These are phyloP conservation scores for Cercophora scortea DNA, from an alignment of 495 filamentous ascomycete species.

Conservation along the genomic window DNA sequence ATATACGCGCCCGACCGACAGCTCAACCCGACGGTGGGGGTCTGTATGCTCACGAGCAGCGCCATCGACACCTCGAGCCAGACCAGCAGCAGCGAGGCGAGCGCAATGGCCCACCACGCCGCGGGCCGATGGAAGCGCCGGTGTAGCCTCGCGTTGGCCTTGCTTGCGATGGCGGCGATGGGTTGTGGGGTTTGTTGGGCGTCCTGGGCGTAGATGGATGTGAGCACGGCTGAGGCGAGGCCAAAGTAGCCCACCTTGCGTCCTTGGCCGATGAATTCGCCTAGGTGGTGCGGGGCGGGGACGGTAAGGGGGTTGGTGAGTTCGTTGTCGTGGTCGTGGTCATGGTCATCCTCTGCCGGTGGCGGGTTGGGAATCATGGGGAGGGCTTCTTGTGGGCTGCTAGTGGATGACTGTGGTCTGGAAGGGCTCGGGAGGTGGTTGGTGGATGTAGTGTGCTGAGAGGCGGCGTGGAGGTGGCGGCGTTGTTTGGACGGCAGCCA, in stretches of 20 bases:
- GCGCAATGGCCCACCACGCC: constrained; percentile 7
- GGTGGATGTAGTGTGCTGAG: too few relatives aligned
- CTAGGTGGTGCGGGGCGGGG: constrained; percentile 21
- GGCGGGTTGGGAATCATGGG: not conserved
- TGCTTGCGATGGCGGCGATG: too few relatives aligned
- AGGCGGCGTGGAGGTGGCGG: too few relatives aligned
- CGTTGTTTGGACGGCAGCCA: too few relatives aligned
- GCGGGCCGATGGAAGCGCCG: not conserved
- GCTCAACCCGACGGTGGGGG: constrained; percentile 41
- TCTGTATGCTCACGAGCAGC: constrained; percentile 35
- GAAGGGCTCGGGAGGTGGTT: too few relatives aligned
- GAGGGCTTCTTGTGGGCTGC: too few relatives aligned
- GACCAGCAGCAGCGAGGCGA: constrained; percentile 25
- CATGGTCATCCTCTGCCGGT: too few relatives aligned
- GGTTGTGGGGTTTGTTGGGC: constrained; percentile 9
- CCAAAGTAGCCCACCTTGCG: constrained; percentile 38
- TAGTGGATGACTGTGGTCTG: too few relatives aligned
- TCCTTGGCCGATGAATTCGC: constrained; percentile 39
- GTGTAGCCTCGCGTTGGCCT: not conserved
- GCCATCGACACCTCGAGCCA: constrained; percentile 24
- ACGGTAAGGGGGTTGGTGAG: not conserved
- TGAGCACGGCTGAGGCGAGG: constrained; percentile 36
- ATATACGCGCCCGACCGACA: constrained; percentile 43
- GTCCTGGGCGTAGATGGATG: constrained; percentile 19
- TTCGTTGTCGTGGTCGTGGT: not conserved